Conservation (phyloP, 1,139 yeast genomes). For the Casaregolazyma suthepensis region DNA sequence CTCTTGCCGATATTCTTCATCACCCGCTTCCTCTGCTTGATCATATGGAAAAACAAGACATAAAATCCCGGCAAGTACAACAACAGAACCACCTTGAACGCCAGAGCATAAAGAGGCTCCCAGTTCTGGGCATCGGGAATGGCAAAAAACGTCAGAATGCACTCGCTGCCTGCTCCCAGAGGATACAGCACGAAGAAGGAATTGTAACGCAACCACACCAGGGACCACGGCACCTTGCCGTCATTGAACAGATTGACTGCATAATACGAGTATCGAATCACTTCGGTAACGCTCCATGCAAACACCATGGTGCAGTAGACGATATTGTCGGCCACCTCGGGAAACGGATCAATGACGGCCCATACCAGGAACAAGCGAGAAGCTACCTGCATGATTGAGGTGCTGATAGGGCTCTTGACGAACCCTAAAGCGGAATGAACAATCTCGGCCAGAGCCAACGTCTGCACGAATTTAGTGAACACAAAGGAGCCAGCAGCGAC, state of each 20-base stretch:
- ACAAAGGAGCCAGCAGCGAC: constrained; percentile 54
- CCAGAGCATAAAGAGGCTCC: constrained; percentile 49
- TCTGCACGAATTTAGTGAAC: constrained; percentile 64
- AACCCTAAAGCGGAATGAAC: constrained; percentile 66
- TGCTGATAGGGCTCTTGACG: constrained; percentile 78
- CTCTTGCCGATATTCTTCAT: constrained; percentile 30
- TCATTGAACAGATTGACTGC: constrained; percentile 53
- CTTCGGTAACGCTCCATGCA: constrained; percentile 91
- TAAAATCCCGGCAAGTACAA: constrained; percentile 85
- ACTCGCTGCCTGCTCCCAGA: constrained; percentile 82
- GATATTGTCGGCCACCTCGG: constrained; percentile 53
- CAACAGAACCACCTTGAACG: constrained; percentile 51
- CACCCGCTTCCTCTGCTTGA: constrained; percentile 57
- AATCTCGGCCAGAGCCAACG: constrained; percentile 78
- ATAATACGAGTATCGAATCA: constrained; percentile 78
- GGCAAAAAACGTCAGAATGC: constrained; percentile 61
- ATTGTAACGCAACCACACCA: constrained; percentile 75
- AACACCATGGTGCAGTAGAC: constrained; percentile 60
- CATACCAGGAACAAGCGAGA: constrained; percentile 78
- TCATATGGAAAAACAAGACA: constrained; percentile 79
- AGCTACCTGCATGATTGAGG: constrained; percentile 80
- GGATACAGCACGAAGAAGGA: constrained; percentile 82
- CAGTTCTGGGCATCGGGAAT: constrained; percentile 53
- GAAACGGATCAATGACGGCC: constrained; percentile 73
- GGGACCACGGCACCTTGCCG: constrained; percentile 53